Base-by-base conservation (phyloP, 2,329 filamentous ascomycete genomes). In the Corinectria fuckeliana region DNA sequence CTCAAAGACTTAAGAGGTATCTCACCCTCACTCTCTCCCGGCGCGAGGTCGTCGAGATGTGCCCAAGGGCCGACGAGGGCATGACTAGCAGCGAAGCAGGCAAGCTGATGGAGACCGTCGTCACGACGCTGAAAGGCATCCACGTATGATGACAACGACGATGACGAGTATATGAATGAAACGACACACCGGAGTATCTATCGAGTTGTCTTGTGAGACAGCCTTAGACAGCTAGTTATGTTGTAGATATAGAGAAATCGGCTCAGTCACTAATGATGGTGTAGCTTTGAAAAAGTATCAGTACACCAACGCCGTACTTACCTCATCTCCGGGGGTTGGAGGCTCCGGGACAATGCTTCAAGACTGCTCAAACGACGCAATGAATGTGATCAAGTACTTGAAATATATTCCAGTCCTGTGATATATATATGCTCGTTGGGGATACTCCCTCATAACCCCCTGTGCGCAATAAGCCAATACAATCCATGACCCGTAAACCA, bases 31-130 rank as follows among this genome's bases (percentile, higher is more conserved):
- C 44, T 23, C 9, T 9, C 30, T 28, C 16, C 30, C 48, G 13
- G 4, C 71, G 69, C 25, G 71, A 77, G 21, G 75, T 80, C 4
- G 79, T 81, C 5, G 77, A 78, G 56, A 73, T 72, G 60, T 81
- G 78, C 57, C 65, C 81, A 4, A 66, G 65, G 32, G 77, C 69
- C 9, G 72, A 65, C 18, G 77, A 79, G 45, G 74, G 76, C n/a
- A 68, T 79, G 57, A 69, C 70, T 11, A 72, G 72, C 25, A 66
- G 67, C 5, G 77, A 80, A 50, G 76, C 74, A 10, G 74, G 72
- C 1, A 73, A 76, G 53, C 54, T 80, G 38, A 79, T 81, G 74
- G 77, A 79, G 58, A 75, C 69, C 45, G 76, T 80, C 3, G 79
- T 81, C 13, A 69, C 71, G 9, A 76, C 67, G 21, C 64, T 80